Conservation (phyloP, 2,329 filamentous ascomycete genomes). For the Davidsoniella virescens region DNA sequence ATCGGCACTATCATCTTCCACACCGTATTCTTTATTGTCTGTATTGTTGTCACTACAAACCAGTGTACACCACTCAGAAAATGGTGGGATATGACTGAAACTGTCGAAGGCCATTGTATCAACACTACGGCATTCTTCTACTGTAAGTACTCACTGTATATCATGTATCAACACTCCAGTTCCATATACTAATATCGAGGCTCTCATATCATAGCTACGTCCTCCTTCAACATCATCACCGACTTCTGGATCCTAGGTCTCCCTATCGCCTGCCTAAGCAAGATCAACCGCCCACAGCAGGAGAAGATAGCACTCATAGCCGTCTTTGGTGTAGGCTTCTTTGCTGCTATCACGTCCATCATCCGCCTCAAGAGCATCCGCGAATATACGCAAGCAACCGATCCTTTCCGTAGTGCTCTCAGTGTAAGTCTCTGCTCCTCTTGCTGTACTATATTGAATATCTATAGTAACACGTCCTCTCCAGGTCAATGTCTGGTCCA, state of each 20-base stretch:
- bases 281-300: conserved; percentile 29
- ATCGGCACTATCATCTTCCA: conserved; percentile 23
- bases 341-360: conserved; percentile 23
- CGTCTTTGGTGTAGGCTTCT: conserved; percentile 26
- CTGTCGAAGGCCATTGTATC: conserved; percentile 23
- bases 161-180: background rate
- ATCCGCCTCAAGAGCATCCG: conserved; percentile 26
- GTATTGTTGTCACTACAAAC: conserved; percentile 23
- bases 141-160: conserved; percentile 17
- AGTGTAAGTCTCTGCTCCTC: conserved; percentile 17
- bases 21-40: conserved; percentile 25
- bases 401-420: conserved; percentile 19
- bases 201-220: conserved; percentile 20
- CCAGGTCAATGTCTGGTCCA: conserved; percentile 27
- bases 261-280: conserved; percentile 27
- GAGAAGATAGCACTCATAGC: conserved; percentile 34
- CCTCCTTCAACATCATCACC: conserved; percentile 29
- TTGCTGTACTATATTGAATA: background rate
- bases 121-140: conserved; percentile 27
- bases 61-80: conserved; percentile 28
- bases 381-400: conserved; percentile 21
- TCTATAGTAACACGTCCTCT: background rate
- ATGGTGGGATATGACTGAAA: conserved; percentile 24
- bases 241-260: conserved; percentile 30
- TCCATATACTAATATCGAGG: background rate